Conservation (phyloP, 306 rosid genomes). For the Geum urbanum region DNA sequence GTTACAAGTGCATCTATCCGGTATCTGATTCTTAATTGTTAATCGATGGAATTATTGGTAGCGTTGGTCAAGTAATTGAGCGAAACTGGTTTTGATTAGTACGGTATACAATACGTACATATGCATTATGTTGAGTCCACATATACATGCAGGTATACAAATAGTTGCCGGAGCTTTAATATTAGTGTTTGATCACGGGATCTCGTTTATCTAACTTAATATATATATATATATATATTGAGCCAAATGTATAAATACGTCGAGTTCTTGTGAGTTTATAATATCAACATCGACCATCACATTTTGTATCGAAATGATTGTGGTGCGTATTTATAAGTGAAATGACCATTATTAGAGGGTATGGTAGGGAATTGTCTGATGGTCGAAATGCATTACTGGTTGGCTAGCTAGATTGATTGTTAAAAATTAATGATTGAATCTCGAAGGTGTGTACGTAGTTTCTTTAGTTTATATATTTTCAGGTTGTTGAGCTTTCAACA, state of each 20-base stretch:
- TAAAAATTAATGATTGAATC: slow-evolving; percentile 21
- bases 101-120: too few relatives aligned
- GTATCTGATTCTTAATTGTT: not conserved
- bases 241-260: not conserved
- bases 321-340: slow-evolving; percentile 11
- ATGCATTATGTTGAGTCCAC: too few relatives aligned
- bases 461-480: slow-evolving; percentile 13
- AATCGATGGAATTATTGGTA: not conserved
- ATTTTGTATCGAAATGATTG: slow-evolving; percentile 21
- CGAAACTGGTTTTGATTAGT: not conserved
- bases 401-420: not conserved
- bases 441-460: slow-evolving; percentile 6
- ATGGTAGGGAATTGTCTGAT: slow-evolving; percentile 25
- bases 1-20: not conserved
- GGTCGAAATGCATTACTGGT: slow-evolving; percentile 28
- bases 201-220: too few relatives aligned
- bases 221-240: not conserved
- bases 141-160: too few relatives aligned
- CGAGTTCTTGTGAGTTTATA: not conserved
- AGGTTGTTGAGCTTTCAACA: slow-evolving; percentile 33
- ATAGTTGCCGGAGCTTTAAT: too few relatives aligned
- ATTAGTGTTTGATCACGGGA: too few relatives aligned
- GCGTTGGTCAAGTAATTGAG: not conserved
- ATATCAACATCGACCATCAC: not conserved
- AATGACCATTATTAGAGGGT: slow-evolving; percentile 27